Evolutionary conservation across 371 early-diverging fungal genomes (phyloP), one percentile per base, ranked within the genome.

Genomic region (Circinella minor): DNA sequence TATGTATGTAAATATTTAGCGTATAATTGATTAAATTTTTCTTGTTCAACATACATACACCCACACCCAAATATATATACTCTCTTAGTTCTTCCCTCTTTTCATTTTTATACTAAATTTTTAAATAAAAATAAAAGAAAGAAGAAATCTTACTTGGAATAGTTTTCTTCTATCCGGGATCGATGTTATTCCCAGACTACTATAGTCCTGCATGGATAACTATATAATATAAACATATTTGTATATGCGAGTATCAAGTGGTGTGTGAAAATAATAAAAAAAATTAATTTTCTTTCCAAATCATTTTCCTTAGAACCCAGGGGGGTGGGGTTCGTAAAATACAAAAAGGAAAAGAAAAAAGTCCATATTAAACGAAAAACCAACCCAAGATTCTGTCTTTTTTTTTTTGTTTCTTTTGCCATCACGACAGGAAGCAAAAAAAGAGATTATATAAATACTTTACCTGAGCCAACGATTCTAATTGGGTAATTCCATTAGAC

Each of bases 181-280:
- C 43, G 88, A 84, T 27, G 87, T 88, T 18, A 95, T 92, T 11
- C 95, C 95, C 59, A 94, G 80, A 27, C 84, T 80, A 64, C 81
- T 88, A 77, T 93, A 95, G 80, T 94, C 94, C 74, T 92, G 91
- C 89, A 95, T 91, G 37, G 92, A 92, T 65, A 95, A 85, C 88
- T 90, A 62, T 51, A 55, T 13, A 54, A 55, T 27, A 61, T 63
- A 61, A 11, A 57, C 7, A 39, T 18, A 18, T n/a, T 38, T 20
- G 66, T 27, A 10, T 47, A 57, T 39, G 37, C 38, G 66, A 55
- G 36, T n/a, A n/a, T 36, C 37, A 13, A 27, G 11, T 37, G 20
- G 9, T 36, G 63, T 20, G 47, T 43, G 20, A 63, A 27, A 27
- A 27, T 27, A 27, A 27, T 27, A 27, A 27, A 27, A 1, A 27